These are phyloP conservation scores for Cladophialophora carrionii DNA, from an alignment of 2,329 filamentous ascomycete species.

Conservation along the genomic window DNA sequence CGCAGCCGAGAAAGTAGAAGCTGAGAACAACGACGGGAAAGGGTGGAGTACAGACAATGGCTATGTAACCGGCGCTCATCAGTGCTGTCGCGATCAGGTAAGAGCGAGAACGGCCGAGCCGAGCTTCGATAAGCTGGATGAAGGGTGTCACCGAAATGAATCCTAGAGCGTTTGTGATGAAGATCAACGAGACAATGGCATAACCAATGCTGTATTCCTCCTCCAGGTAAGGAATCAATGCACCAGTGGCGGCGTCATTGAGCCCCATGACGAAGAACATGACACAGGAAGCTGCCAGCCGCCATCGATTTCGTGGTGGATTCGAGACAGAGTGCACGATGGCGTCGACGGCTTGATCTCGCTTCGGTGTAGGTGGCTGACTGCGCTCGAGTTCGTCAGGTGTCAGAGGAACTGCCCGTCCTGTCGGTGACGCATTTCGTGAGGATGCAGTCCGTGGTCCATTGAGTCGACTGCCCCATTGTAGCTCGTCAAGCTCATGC, in stretches of 20 bases:
- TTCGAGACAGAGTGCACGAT: constrained; percentile 38
- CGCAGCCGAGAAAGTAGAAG: constrained; percentile 69
- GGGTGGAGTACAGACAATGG: constrained; percentile 69
- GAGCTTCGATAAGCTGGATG: constrained; percentile 65
- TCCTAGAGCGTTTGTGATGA: constrained; percentile 74
- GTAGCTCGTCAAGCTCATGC: constrained; percentile 33
- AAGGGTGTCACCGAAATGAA: constrained; percentile 74
- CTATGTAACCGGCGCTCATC: constrained; percentile 64
- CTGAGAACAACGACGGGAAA: constrained; percentile 68
- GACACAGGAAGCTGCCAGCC: constrained; percentile 66
- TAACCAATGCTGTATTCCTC: constrained; percentile 75
- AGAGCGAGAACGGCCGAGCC: constrained; percentile 67
- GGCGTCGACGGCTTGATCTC: constrained; percentile 37
- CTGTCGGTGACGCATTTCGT: constrained; percentile 12
- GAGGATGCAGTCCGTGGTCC: constrained; percentile 24
- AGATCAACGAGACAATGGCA: constrained; percentile 77
- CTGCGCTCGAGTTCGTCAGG: constrained; percentile 40
- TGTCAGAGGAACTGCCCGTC: constrained; percentile 25
- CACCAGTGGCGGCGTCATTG: constrained; percentile 75
- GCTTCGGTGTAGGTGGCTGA: constrained; percentile 33
- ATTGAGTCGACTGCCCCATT: constrained; percentile 33
- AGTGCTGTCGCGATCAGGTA: constrained; percentile 63
- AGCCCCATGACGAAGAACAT: constrained; percentile 71
- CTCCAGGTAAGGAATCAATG: constrained; percentile 80
- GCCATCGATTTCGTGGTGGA: constrained; percentile 67